These are phyloP conservation scores for Russula griseocarnosa DNA, from an alignment of 768 basidiomycete species.

Conservation along the genomic window DNA sequence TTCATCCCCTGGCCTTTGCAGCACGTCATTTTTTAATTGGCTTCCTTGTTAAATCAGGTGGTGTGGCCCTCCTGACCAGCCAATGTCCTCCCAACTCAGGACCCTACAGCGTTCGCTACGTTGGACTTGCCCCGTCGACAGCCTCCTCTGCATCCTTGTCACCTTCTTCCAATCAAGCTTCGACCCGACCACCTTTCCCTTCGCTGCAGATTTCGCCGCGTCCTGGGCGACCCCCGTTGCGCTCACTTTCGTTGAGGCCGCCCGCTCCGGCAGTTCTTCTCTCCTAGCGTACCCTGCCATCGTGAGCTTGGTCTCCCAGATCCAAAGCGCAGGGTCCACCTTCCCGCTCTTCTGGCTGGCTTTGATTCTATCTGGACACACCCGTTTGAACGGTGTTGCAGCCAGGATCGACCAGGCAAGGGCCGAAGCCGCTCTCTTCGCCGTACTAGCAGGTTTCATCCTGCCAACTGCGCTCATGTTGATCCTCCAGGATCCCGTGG, in stretches of 20 bases:
- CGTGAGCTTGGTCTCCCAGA: slow-evolving; percentile 21
- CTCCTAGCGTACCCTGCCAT: slow-evolving; percentile 13
- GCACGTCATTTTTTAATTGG: slow-evolving; percentile 19
- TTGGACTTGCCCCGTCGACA: slow-evolving; percentile 13
- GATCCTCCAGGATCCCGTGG: slow-evolving; percentile 20
- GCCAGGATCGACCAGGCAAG: slow-evolving; percentile 24
- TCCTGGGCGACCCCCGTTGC: slow-evolving; percentile 17
- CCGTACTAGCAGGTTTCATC: slow-evolving; percentile 17
- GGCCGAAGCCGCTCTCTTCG: slow-evolving; percentile 26
- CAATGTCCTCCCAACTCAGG: slow-evolving; percentile 26
- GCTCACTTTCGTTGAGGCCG: slow-evolving; percentile 27
- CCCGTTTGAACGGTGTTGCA: not conserved
- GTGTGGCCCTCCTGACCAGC: not conserved
- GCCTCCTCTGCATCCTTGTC: slow-evolving; percentile 21
- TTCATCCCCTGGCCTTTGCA: slow-evolving; percentile 16
- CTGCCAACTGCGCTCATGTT: slow-evolving; percentile 18
- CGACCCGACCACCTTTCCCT: slow-evolving; percentile 7
- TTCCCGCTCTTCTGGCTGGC: slow-evolving; percentile 26
- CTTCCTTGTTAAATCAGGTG: slow-evolving; percentile 24
- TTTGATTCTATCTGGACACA: slow-evolving; percentile 22
- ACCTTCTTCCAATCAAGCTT: slow-evolving; percentile 23
- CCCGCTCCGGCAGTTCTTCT: slow-evolving; percentile 11
- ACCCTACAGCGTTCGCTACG: slow-evolving; percentile 21
- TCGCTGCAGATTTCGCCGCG: slow-evolving; percentile 14
- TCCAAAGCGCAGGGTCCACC: slow-evolving; percentile 13